These are phyloP conservation scores for Trametes sanguinea DNA, from an alignment of 768 basidiomycete genomes.

Conservation along the genomic window DNA sequence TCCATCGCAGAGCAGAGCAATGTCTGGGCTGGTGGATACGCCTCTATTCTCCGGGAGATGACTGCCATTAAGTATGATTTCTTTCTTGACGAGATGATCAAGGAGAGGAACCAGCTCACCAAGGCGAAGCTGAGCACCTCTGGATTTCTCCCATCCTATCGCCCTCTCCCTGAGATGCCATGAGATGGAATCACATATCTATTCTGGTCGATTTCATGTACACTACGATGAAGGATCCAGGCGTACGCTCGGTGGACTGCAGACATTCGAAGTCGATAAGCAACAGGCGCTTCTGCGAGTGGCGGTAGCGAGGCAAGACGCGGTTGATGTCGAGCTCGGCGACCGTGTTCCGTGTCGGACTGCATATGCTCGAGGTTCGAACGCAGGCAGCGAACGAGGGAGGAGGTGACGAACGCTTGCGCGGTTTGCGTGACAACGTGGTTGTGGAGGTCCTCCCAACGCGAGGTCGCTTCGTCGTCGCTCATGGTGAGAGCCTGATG, in stretches of 20 bases:
- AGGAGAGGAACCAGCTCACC: too few species aligned
- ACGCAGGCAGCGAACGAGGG: constrained; percentile 74
- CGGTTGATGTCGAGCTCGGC: constrained; percentile 46
- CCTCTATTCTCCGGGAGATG: too few species aligned
- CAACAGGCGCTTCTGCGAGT: constrained; percentile 64
- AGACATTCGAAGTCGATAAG: constrained; percentile 70
- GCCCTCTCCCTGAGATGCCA: too few species aligned
- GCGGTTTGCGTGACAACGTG: constrained; percentile 88
- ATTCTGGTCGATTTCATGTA: too few species aligned
- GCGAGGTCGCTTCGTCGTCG: constrained; percentile 66
- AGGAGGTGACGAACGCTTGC: constrained; percentile 77
- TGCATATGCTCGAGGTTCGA: constrained; percentile 68
- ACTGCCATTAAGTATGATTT: too few species aligned
- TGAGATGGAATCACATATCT: too few species aligned
- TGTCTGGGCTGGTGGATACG: too few species aligned
- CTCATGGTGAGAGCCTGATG: constrained; percentile 76
- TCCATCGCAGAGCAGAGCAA: too few species aligned
- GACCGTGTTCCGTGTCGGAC: constrained; percentile 38
- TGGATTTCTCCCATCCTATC: too few species aligned
- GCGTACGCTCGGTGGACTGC: constrained; percentile 87
- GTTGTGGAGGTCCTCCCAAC: constrained; percentile 85
- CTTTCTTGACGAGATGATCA: too few species aligned
- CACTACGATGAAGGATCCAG: constrained; percentile 82
- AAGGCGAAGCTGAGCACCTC: too few species aligned
- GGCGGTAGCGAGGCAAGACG: constrained; percentile 68